Conservation (phyloP, 176 grass and related monocot species). For the Tillandsia leiboldiana region DNA sequence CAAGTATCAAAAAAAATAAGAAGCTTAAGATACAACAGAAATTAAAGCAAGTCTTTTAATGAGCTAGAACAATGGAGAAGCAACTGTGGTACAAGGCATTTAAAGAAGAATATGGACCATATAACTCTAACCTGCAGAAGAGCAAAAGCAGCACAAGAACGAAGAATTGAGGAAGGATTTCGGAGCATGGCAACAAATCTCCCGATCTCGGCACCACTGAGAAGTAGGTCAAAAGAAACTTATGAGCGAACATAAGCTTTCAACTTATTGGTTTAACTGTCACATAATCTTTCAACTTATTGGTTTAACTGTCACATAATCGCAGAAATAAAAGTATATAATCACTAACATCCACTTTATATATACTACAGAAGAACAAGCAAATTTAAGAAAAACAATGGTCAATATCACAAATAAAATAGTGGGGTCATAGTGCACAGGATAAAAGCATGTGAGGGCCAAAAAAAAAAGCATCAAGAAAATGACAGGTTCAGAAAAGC, state of each 20-base stretch:
- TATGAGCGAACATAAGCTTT: neutral
- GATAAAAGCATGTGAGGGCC: too few relatives aligned
- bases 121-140: constrained; percentile 77
- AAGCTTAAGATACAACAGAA: neutral
- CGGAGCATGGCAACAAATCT: constrained; percentile 95
- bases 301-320: neutral
- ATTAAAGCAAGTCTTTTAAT: neutral
- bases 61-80: neutral
- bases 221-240: neutral
- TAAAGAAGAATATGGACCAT: constrained; percentile 15
- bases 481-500: too few relatives aligned
- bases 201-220: constrained; percentile 80
- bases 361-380: neutral
- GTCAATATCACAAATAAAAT: too few relatives aligned
- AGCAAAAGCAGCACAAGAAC: constrained; percentile 97
- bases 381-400: too few relatives aligned
- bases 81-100: constrained; percentile 2
- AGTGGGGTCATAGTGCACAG: too few relatives aligned
- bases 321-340: neutral
- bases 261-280: neutral
- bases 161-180: constrained; percentile 69
- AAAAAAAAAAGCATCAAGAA: too few relatives aligned
- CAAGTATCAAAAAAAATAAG: neutral
- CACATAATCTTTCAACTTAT: neutral
- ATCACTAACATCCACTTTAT: constrained; percentile 21